Evolutionary conservation across 2,329 filamentous ascomycete genomes (phyloP).

Genomic region (Penicillium sp.): DNA sequence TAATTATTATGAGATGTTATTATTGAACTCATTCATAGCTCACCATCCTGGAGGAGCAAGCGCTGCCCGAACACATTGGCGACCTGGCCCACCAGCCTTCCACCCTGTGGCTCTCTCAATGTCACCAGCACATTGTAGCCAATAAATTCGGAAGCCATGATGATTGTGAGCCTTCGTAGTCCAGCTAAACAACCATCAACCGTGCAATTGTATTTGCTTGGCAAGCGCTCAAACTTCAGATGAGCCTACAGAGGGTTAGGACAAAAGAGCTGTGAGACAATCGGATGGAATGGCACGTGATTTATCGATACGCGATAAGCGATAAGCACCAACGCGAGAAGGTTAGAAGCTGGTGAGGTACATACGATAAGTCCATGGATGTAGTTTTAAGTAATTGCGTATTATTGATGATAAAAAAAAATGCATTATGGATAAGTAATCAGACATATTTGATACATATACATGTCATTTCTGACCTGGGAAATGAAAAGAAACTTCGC

Average conservation of each 20-base stretch:
- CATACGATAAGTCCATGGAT: neutral
- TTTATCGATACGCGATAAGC: constrained; percentile 27
- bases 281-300: constrained; percentile 26
- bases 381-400: neutral
- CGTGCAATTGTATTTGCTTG: neutral
- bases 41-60: constrained; percentile 71
- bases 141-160: constrained; percentile 69
- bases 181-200: constrained; percentile 6
- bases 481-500: neutral
- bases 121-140: constrained; percentile 75
- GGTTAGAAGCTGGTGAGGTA: no score
- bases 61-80: constrained; percentile 68
- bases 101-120: constrained; percentile 64
- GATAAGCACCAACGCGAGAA: neutral
- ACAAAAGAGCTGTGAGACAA: constrained; percentile 23
- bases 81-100: constrained; percentile 68
- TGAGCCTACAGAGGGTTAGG: constrained; percentile 8
- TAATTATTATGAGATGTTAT: constrained; percentile 17
- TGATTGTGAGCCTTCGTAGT: constrained; percentile 16
- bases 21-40: constrained; percentile 19
- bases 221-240: constrained; percentile 3
- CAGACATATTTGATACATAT: neutral
- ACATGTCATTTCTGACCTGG: neutral
- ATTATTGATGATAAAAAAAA: neutral
- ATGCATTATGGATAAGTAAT: neutral